phyloP scores from a whole-genome alignment of 768 basidiomycete species.

The Russula earlei region DNA sequence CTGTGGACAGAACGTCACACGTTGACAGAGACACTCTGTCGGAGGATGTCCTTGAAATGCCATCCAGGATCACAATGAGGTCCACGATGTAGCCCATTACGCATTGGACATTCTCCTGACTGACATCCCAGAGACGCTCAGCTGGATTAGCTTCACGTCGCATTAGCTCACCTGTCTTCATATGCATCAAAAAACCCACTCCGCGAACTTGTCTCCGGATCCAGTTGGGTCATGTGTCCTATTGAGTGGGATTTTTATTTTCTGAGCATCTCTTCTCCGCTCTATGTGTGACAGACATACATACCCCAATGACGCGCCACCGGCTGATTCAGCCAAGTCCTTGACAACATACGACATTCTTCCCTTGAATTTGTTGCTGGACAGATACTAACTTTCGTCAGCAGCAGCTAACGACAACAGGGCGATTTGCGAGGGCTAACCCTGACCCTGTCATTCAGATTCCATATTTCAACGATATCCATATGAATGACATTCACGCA shows the following conservation, averaged over 20 bases:
- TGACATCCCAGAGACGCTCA: background rate
- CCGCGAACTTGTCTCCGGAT: background rate
- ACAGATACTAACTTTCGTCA: constrained; percentile 4
- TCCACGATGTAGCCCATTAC: constrained; percentile 5
- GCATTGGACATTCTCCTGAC: background rate
- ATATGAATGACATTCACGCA: background rate
- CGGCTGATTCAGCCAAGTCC: background rate
- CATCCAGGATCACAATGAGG: background rate
- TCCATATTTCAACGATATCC: background rate
- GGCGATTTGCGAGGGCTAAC: background rate
- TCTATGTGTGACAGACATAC: background rate
- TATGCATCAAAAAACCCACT: background rate
- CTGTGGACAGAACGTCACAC: background rate
- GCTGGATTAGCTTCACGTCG: background rate
- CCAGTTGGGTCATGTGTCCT: background rate
- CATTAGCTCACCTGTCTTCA: background rate
- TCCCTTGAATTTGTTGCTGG: background rate
- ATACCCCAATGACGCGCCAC: background rate
- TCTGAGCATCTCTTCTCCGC: background rate
- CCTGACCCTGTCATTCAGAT: background rate
- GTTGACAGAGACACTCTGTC: background rate
- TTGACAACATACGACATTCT: constrained; percentile 2
- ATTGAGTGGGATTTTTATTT: background rate
- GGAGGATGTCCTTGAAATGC: background rate
- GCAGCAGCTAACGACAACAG: background rate